Percentiles rank a stretch among this genome's conserved stretches.
Conservation (phyloP, 1,139 yeast species). For the Pneumocystis sp. region DNA sequence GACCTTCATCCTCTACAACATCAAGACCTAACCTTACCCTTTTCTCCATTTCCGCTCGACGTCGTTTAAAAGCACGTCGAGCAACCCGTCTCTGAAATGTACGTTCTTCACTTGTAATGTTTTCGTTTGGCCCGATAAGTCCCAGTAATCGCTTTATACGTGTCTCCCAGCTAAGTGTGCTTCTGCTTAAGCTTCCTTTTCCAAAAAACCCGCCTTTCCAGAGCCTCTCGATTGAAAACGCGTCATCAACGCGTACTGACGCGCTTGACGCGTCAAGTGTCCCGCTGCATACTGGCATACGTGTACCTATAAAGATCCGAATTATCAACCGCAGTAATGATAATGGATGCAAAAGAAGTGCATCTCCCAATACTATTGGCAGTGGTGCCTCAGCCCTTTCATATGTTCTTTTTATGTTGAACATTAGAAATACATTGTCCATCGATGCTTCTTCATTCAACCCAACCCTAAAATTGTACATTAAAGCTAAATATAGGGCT, state of each 20-base stretch:
- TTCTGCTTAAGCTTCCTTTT: conserved; percentile 73
- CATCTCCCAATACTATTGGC: neutral
- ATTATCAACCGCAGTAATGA: neutral
- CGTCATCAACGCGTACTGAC: conserved; percentile 22
- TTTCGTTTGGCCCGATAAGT: conserved; percentile 25
- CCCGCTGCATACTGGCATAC: neutral
- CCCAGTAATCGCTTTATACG: conserved; percentile 44
- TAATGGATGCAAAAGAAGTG: neutral
- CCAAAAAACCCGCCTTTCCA: conserved; percentile 93
- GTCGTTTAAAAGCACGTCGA: conserved; percentile 54
- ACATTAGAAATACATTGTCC: too few relatives aligned
- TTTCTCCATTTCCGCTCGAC: conserved; percentile 28
- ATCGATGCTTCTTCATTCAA: too few relatives aligned
- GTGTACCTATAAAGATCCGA: neutral
- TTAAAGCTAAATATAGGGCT: too few relatives aligned
- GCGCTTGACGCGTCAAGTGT: neutral
- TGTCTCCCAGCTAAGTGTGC: conserved; percentile 79
- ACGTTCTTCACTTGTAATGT: conserved; percentile 51
- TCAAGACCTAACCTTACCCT: conserved; percentile 2
- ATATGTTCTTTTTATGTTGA: neutral
- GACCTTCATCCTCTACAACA: neutral
- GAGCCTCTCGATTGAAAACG: conserved; percentile 37
- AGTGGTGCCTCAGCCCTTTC: neutral
- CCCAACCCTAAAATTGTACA: too few relatives aligned
- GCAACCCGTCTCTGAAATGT: conserved; percentile 61